A percentile compares a stretch with the other conserved stretches of the same genome.
These are phyloP conservation scores for Cruciata laevipes DNA, from an alignment of 257 asterid genomes.

Conservation along the genomic window DNA sequence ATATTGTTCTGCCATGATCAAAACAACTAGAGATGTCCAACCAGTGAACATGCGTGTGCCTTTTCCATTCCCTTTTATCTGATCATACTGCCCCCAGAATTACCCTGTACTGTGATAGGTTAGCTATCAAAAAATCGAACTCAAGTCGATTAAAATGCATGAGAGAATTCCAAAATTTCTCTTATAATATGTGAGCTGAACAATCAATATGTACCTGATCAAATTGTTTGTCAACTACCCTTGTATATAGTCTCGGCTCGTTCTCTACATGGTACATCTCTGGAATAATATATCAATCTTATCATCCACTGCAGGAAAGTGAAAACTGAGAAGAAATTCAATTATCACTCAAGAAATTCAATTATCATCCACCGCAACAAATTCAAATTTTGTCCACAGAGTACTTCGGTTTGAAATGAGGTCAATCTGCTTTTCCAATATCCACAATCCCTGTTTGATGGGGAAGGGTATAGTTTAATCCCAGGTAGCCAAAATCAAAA, in stretches of 20 bases:
- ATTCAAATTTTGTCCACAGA: conserved; percentile 83
- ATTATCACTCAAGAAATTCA: neutral
- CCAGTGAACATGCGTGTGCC: conserved; percentile 85
- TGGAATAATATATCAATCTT: conserved; percentile 27
- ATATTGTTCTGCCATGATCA: conserved; percentile 83
- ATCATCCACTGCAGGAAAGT: neutral
- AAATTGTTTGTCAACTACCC: conserved; percentile 77
- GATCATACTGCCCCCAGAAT: conserved; percentile 96
- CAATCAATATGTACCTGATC: conserved; percentile 47
- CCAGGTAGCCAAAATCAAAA: conserved; percentile 1
- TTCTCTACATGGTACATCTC: conserved; percentile 74
- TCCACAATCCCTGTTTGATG: conserved; percentile 56
- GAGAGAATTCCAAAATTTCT: neutral
- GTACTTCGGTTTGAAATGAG: conserved; percentile 71
- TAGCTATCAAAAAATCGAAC: conserved; percentile 29
- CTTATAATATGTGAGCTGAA: neutral
- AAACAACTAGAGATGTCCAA: conserved; percentile 81
- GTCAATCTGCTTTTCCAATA: conserved; percentile 78
- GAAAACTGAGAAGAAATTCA: neutral
- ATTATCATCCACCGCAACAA: too few species aligned
- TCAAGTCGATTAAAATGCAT: neutral
- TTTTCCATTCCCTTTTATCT: conserved; percentile 82
- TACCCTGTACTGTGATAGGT: conserved; percentile 67
- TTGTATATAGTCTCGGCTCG: conserved; percentile 56
- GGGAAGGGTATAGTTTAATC: neutral